Percentiles rank a stretch among this genome's conserved stretches.
Evolutionary conservation across 1,284 basidiomycete species (phyloP).

Genomic region (Moesziomyces globuligerus): DNA sequence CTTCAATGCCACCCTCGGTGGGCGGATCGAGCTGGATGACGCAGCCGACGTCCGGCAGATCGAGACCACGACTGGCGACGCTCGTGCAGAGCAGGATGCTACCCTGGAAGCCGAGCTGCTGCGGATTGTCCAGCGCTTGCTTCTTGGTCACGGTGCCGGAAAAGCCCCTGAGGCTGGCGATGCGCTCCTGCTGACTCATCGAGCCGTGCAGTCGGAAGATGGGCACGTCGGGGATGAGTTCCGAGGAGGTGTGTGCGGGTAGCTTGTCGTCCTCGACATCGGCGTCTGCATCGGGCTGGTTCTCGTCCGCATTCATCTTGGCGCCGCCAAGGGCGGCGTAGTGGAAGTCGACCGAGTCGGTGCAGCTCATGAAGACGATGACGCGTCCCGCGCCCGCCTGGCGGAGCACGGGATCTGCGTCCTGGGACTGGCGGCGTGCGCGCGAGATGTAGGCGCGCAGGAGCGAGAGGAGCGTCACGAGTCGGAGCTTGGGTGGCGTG

Average conservation of each 20-base stretch:
- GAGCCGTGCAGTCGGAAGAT: conserved; percentile 96
- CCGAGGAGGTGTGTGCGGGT: conserved; percentile 69
- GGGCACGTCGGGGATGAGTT: conserved; percentile 77
- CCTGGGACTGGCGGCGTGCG: conserved; percentile 65
- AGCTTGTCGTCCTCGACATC: conserved; percentile 61
- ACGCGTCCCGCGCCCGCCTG: conserved; percentile 71
- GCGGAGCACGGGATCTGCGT: conserved; percentile 5
- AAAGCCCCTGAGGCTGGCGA: conserved; percentile 84
- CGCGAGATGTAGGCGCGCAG: conserved; percentile 72
- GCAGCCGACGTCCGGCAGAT: conserved; percentile 90
- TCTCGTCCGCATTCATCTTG: conserved; percentile 73
- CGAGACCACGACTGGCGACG: conserved; percentile 96
- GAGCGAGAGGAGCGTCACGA: conserved; percentile 89
- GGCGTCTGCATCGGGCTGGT: conserved; percentile 20
- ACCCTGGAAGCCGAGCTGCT: conserved; percentile 36
- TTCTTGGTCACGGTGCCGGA: conserved; percentile 67
- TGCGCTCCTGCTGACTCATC: conserved; percentile 81
- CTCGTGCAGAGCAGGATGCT: conserved; percentile 91
- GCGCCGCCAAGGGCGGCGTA: conserved; percentile 86
- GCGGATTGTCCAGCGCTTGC: conserved; percentile 3
- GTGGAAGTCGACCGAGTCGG: conserved; percentile 97
- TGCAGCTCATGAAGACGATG: conserved; percentile 95
- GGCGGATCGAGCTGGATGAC: conserved; percentile 97
- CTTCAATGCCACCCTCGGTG: conserved; percentile 93
- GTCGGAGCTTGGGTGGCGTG: conserved; percentile 89